Evolutionary conservation across 495 filamentous ascomycete species (phyloP).

Genomic region (Tuber magnatum): DNA sequence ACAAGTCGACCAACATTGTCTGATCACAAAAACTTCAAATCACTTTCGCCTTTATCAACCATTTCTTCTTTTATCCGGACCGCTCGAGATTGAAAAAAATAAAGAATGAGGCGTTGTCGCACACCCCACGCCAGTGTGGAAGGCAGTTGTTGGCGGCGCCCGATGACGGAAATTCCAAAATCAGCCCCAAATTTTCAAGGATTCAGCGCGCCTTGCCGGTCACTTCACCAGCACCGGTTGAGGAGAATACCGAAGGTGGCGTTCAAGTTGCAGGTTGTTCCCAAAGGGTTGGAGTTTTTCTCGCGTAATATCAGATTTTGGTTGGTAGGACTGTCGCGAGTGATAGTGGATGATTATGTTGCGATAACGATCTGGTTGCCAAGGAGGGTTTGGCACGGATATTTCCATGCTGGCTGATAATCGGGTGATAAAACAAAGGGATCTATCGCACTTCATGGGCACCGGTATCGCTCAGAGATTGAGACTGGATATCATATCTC

Average conservation of each 20-base stretch:
- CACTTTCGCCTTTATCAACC: too few species aligned
- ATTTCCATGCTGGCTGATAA: too few species aligned
- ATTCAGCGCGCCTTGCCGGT: not conserved
- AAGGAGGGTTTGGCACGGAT: too few species aligned
- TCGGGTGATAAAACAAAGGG: too few species aligned
- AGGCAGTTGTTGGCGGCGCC: not conserved
- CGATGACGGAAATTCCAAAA: not conserved
- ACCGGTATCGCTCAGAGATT: not conserved
- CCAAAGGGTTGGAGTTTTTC: not conserved
- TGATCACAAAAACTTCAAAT: too few species aligned
- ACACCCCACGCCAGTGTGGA: not conserved
- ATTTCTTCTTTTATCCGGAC: not conserved
- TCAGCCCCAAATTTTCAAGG: not conserved
- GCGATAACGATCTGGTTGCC: not conserved
- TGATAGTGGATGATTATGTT: not conserved
- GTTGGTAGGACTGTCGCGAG: not conserved
- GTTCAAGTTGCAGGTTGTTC: not conserved
- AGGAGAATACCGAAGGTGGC: not conserved
- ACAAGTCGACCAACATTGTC: not conserved
- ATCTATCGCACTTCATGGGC: too few species aligned
- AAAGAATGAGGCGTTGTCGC: not conserved
- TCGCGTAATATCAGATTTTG: not conserved
- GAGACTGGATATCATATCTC: not conserved
- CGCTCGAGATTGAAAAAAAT: not conserved
- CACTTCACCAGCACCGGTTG: not conserved